Percentiles rank a stretch among this genome's conserved stretches.
Conservation (phyloP, 1,284 basidiomycete genomes). For the Xanthoconium separans region DNA sequence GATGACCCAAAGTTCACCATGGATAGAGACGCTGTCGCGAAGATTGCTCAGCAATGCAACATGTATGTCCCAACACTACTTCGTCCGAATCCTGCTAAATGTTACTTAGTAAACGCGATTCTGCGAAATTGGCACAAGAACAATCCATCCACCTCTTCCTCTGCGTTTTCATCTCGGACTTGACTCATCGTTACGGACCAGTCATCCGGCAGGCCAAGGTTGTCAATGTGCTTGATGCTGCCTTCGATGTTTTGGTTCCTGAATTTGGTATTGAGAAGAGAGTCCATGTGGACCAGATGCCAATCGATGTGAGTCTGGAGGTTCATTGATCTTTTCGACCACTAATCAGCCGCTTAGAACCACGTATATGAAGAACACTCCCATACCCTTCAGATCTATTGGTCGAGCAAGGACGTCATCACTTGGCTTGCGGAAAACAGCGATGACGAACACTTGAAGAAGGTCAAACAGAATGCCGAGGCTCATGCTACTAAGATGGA, state of each 20-base stretch:
- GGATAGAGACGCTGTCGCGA: constrained; percentile 96
- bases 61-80: constrained; percentile 54
- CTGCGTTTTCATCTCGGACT: constrained; percentile 89
- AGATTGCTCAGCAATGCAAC: constrained; percentile 97
- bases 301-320: constrained; percentile 72
- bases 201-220: constrained; percentile 93
- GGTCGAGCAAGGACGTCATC: constrained; percentile 90
- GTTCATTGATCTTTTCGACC: not conserved
- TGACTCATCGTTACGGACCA: constrained; percentile 93
- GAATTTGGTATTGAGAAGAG: constrained; percentile 98
- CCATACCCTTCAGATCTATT: constrained; percentile 88
- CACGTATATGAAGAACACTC: constrained; percentile 92
- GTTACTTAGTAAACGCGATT: constrained; percentile 76
- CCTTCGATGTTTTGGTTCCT: constrained; percentile 92
- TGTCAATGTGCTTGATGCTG: constrained; percentile 90
- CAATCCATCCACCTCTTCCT: constrained; percentile 95
- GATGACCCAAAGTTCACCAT: constrained; percentile 89
- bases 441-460: constrained; percentile 91
- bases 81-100: constrained; percentile 5
- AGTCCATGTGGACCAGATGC: constrained; percentile 98
- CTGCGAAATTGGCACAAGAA: constrained; percentile 90
- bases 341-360: constrained; percentile 51
- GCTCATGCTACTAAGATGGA: constrained; percentile 86
- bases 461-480: constrained; percentile 86
- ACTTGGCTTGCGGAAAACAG: constrained; percentile 92